phyloP scores from a whole-genome alignment of 2,329 filamentous ascomycete species.

The Epichloe uncinata region DNA sequence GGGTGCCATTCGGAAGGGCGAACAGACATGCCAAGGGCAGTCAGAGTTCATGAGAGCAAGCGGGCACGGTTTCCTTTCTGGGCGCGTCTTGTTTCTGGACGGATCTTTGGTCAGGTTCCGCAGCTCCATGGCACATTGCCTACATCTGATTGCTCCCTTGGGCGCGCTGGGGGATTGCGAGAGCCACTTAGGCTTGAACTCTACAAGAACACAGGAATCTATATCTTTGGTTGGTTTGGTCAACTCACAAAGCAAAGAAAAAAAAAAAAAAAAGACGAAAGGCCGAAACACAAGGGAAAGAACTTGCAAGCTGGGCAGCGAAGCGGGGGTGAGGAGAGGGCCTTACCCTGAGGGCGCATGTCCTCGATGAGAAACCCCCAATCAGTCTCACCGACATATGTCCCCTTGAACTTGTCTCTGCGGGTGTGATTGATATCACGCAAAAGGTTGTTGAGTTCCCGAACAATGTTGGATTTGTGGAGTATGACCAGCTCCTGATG shows the following conservation, averaged over 20 bases:
- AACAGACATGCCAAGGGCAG: slow-evolving; percentile 29
- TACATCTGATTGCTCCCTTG: slow-evolving; percentile 46
- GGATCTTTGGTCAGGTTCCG: slow-evolving; percentile 21
- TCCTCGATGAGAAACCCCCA: slow-evolving; percentile 62
- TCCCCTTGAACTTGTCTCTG: slow-evolving; percentile 33
- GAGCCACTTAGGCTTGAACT: slow-evolving; percentile 83
- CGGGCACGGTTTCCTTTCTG: slow-evolving; percentile 43
- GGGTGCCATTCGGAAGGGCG: slow-evolving; percentile 27
- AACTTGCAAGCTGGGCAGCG: not conserved
- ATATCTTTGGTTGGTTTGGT: slow-evolving; percentile 11
- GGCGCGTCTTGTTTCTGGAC: slow-evolving; percentile 19
- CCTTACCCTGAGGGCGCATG: slow-evolving; percentile 37
- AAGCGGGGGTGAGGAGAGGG: not conserved
- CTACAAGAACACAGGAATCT: slow-evolving; percentile 33
- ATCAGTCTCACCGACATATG: slow-evolving; percentile 38
- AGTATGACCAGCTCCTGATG: slow-evolving; percentile 25
- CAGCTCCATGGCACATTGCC: slow-evolving; percentile 53
- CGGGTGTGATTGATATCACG: slow-evolving; percentile 31
- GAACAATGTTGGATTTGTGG: slow-evolving; percentile 21
- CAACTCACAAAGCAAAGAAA: slow-evolving; percentile 1
- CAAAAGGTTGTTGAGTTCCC: slow-evolving; percentile 40
- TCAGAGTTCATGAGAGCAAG: slow-evolving; percentile 46
- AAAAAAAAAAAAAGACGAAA: not conserved
- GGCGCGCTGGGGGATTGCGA: slow-evolving; percentile 60
- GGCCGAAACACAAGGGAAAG: slow-evolving; percentile 2